These are phyloP conservation scores for Protomyces inundatus DNA, from an alignment of 1,139 yeast genomes.

Conservation along the genomic window DNA sequence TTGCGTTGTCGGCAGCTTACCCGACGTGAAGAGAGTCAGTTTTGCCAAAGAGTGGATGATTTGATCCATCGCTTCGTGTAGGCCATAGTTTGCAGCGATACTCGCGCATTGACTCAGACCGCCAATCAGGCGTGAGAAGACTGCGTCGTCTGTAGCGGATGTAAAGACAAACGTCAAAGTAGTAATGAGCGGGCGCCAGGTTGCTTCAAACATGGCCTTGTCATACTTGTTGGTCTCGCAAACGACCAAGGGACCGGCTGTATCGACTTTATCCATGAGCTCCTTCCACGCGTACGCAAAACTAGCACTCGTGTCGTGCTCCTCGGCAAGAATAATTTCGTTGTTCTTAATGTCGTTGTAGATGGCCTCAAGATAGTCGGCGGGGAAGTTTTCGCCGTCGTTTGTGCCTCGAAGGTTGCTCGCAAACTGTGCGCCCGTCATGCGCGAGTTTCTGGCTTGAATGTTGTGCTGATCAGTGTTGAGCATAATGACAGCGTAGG, in stretches of 20 bases:
- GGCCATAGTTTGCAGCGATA: conserved; percentile 61
- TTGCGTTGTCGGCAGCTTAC: conserved; percentile 37
- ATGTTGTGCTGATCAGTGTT: conserved; percentile 85
- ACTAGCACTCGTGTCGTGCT: conserved; percentile 79
- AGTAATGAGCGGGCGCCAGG: conserved; percentile 58
- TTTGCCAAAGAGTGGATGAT: conserved; percentile 60
- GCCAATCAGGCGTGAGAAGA: conserved; percentile 78
- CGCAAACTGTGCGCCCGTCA: conserved; percentile 79
- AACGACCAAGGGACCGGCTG: conserved; percentile 35
- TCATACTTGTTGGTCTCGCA: conserved; percentile 51
- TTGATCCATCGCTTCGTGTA: conserved; percentile 56
- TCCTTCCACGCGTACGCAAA: conserved; percentile 94
- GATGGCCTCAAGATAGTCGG: conserved; percentile 77
- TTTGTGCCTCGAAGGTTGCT: conserved; percentile 76
- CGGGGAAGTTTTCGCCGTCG: conserved; percentile 61
- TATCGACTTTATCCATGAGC: conserved; percentile 49
- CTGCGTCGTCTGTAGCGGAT: conserved; percentile 85
- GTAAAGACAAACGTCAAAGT: conserved; percentile 72
- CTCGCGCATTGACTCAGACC: conserved; percentile 79
- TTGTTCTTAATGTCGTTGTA: conserved; percentile 73
- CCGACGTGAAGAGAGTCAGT: conserved; percentile 43
- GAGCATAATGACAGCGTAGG: conserved; percentile 78
- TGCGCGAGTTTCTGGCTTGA: conserved; percentile 58
- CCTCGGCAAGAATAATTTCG: conserved; percentile 97
- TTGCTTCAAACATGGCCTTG: conserved; percentile 57